These are phyloP conservation scores for Aspergillus cristatus DNA, from an alignment of 495 filamentous ascomycete species.

Conservation along the genomic window DNA sequence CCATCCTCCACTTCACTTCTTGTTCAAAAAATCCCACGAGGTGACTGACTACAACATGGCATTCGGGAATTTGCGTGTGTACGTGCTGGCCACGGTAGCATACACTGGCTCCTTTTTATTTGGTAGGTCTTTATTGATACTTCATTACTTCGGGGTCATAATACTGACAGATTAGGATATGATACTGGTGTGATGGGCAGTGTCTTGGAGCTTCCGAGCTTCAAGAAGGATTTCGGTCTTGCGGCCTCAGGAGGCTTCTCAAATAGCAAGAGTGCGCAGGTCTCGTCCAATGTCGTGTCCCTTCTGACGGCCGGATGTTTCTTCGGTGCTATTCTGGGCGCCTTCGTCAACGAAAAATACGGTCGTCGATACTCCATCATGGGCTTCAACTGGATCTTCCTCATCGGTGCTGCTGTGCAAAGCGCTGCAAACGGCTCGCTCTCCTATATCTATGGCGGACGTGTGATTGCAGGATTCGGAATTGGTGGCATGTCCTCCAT, in stretches of 20 bases:
- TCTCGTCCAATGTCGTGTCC: conserved; percentile 51
- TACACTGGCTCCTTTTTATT: too few relatives aligned
- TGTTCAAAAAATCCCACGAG: too few relatives aligned
- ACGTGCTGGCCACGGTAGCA: too few relatives aligned
- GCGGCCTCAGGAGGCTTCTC: conserved; percentile 24
- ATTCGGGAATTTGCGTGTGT: too few relatives aligned
- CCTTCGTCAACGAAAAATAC: conserved; percentile 46
- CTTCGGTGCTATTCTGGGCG: conserved; percentile 55
- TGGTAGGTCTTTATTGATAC: too few relatives aligned
- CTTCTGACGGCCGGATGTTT: conserved; percentile 58
- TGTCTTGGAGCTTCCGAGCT: conserved; percentile 44
- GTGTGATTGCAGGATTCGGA: conserved; percentile 34
- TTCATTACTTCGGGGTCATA: too few relatives aligned
- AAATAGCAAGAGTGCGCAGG: conserved; percentile 26
- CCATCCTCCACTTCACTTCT: too few relatives aligned
- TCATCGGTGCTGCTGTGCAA: conserved; percentile 57
- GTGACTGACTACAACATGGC: too few relatives aligned
- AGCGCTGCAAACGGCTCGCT: conserved; percentile 32
- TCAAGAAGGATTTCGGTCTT: conserved; percentile 47
- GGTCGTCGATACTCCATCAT: conserved; percentile 51
- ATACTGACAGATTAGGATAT: too few relatives aligned
- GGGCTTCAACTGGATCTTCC: conserved; percentile 47
- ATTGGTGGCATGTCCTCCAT: conserved; percentile 39
- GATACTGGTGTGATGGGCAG: conserved; percentile 54
- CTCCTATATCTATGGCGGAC: conserved; percentile 31